Evolutionary conservation across 179 eudicot species (phyloP).

Genomic region (Vitellaria paradoxa): DNA sequence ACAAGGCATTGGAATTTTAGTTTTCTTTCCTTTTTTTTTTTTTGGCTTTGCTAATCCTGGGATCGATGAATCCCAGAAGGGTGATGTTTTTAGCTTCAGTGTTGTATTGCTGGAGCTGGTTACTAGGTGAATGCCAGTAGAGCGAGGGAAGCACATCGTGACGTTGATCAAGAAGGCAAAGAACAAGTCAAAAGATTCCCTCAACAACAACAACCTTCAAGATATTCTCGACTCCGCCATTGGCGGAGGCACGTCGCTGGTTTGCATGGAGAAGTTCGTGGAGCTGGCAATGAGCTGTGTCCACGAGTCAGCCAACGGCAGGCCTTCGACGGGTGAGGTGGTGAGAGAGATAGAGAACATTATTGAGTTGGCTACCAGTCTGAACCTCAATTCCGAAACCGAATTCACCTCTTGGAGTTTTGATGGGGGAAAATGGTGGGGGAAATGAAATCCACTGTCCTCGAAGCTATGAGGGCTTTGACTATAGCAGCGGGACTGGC

Average conservation of each 20-base stretch:
- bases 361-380: slow-evolving; percentile 32
- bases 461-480: slow-evolving; percentile 32
- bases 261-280: slow-evolving; percentile 45
- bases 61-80: too few relatives aligned
- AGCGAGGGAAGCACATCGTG: too few relatives aligned
- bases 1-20: too few relatives aligned
- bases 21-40: too few relatives aligned
- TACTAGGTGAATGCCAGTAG: too few relatives aligned
- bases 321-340: slow-evolving; percentile 61
- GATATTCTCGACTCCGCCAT: slow-evolving; percentile 41
- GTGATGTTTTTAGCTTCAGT: too few relatives aligned
- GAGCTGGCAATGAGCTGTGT: slow-evolving; percentile 52
- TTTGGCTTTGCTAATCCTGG: too few relatives aligned
- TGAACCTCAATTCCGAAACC: slow-evolving; percentile 35
- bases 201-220: slow-evolving; percentile 20
- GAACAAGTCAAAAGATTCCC: too few relatives aligned
- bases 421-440: neutral
- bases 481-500: slow-evolving; percentile 11
- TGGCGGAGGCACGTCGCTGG: slow-evolving; percentile 25
- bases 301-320: slow-evolving; percentile 30
- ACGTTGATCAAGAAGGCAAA: too few relatives aligned
- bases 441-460: slow-evolving; percentile 31
- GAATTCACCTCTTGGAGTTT: slow-evolving; percentile 26
- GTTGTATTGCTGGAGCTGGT: too few relatives aligned
- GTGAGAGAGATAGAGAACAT: slow-evolving; percentile 58